Evolutionary conservation across 1,139 yeast species (phyloP), one percentile per base, ranked within the genome.

Genomic region (Suhomyces bribrorum): DNA sequence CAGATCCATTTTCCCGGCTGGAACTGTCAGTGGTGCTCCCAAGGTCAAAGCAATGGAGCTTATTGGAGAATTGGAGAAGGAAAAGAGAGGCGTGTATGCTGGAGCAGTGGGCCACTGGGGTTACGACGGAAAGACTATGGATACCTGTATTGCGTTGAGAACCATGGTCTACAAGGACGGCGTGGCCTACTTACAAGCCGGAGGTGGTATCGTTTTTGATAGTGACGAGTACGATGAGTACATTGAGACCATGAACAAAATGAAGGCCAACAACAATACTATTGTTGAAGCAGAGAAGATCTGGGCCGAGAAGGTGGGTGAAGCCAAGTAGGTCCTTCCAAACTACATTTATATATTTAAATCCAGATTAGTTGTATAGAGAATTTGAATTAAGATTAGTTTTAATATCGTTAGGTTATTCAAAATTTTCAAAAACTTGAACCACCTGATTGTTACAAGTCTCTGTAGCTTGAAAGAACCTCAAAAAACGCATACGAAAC

Each of bases 61-160:
- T 36, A 88, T 92, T 55, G 85, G 86, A 20, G 95, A 87, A 57
- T 69, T 92, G 37, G 98, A 92, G 59, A 75, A 79, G 48, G 97
- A 92, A 58, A 87, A 89, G 57, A 77, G 98, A 56, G 98, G 98
- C 30, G 90, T 90, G 11, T 92, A 92, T 58, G 98, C 98, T 1
- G 98, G 98, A 47, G 98, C 98, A 1, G 97, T 92, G n/a, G 98
- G 98, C 8, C 86, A 86, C 61, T 92, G 97, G 96, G 90, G 96
- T 1, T 92, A 89, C 59, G 96, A 88, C 55, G 88, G 94, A 13
- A 81, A 79, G 52, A 77, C 89, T 18, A 92, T 92, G 97, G 95
- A 92, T 58, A 92, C 97, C 1, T 92, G 98, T 66, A 92, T 92
- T 58, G 98, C 98, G 0, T 72, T 92, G 52, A 79, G 98, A 66